Evolutionary conservation across 441 rosid genomes (phyloP), one percentile per base, ranked within the genome.

Genomic region (Dalechampia spathulata): DNA sequence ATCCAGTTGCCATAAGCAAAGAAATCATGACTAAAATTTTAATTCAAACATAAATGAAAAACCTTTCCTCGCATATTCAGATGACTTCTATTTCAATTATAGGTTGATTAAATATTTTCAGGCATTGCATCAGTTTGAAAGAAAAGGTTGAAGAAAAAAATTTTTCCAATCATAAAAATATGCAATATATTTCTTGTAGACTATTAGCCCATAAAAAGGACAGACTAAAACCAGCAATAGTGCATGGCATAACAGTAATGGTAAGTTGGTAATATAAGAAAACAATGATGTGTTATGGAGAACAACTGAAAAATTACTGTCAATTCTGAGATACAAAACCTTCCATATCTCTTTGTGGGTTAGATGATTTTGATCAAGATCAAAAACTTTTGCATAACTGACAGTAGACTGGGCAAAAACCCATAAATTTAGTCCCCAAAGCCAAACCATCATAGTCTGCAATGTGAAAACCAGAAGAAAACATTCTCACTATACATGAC

Each of bases 381-480:
- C 75, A 52, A 94, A 94, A 51, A 87, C 73, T 54, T 77, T 79
- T 47, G 83, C 83, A 67, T 87, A 94, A 65, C 75, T 85, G 50
- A 94, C 76, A 58, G 78, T 90, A 34, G 94, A 77, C 75, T 82
- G 90, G 13, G 88, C 55, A 66, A 94, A 94, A 43, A 86, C 87
- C 96, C 90, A 90, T 61, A 86, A 64, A 58, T 86, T 90, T 46
- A 87, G 72, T 66, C 98, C 99, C 96, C 98, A 94, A 30, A 94
- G 84, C 99, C 99, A 94, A 51, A 88, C 96, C 94, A 85, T 82
- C 86, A 81, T 64, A 32, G 96, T 87, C 99, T 94, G 80, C 57
- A 75, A 57, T 13, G 49, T 28, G 55, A 75, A 55, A 65, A 20
- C 38, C 67, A 66, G 26, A 49, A 63, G 21, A 16, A 54, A 51